phyloP scores from a whole-genome alignment of 2,329 filamentous ascomycete genomes.

The Hyphodiscus sp. region DNA sequence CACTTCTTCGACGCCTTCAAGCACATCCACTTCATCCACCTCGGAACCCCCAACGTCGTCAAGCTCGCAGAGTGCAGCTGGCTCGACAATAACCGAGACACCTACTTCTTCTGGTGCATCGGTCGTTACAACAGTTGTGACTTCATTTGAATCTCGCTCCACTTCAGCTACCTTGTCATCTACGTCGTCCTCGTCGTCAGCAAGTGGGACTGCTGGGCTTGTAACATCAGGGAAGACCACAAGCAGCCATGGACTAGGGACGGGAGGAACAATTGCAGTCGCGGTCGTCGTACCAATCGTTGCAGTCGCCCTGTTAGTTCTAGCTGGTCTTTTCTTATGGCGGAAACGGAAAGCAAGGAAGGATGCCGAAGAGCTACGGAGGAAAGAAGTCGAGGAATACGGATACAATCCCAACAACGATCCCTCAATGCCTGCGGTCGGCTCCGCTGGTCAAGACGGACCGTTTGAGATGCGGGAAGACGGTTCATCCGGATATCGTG shows the following conservation, averaged over 20 bases:
- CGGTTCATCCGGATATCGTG: slow-evolving; percentile 73
- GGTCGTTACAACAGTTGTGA: neutral
- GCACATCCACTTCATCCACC: slow-evolving; percentile 1
- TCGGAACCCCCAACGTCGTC: neutral
- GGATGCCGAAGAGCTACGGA: slow-evolving; percentile 76
- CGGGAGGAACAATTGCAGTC: slow-evolving; percentile 73
- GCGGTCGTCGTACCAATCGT: slow-evolving; percentile 92
- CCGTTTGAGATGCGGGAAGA: slow-evolving; percentile 74
- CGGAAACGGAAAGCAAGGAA: slow-evolving; percentile 80
- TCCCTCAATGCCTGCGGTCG: slow-evolving; percentile 63
- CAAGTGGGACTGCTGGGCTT: slow-evolving; percentile 17
- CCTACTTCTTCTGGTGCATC: neutral
- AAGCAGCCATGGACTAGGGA: slow-evolving; percentile 36
- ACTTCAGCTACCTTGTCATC: slow-evolving; percentile 17
- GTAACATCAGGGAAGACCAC: slow-evolving; percentile 1
- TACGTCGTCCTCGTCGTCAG: slow-evolving; percentile 23
- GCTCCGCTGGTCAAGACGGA: slow-evolving; percentile 38
- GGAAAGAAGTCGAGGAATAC: slow-evolving; percentile 97
- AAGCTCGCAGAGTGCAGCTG: neutral
- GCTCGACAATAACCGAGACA: neutral
- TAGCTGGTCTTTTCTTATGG: slow-evolving; percentile 78
- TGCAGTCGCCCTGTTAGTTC: slow-evolving; percentile 72
- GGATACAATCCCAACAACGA: slow-evolving; percentile 97
- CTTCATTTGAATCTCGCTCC: neutral
- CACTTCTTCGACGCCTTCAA: neutral